These are phyloP conservation scores for Aspergillus persii DNA, from an alignment of 2,329 filamentous ascomycete genomes.

Conservation along the genomic window DNA sequence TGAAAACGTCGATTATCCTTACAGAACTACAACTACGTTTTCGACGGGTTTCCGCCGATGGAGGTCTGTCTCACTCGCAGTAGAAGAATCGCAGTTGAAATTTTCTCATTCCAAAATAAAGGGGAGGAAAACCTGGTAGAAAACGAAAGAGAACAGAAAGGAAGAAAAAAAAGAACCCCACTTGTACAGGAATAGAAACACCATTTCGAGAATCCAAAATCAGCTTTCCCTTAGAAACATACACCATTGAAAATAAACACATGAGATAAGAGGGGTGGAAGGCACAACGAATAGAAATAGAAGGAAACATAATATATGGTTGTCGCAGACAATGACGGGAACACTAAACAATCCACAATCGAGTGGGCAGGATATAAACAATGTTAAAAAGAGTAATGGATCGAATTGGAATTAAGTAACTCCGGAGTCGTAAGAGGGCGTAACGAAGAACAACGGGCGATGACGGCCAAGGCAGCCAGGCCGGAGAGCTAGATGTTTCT, in stretches of 20 bases:
- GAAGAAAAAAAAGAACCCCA: background rate
- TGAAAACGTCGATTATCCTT: background rate
- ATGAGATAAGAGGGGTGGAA: background rate
- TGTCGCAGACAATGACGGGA: background rate
- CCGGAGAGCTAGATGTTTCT: background rate
- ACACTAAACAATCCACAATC: background rate
- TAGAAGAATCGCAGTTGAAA: background rate
- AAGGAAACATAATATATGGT: background rate
- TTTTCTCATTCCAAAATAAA: background rate
- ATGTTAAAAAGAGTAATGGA: background rate
- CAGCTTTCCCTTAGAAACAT: background rate
- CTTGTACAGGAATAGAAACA: conserved; percentile 1
- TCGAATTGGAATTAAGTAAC: background rate
- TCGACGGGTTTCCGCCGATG: background rate
- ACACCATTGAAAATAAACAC: background rate
- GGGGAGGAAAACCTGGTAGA: no score
- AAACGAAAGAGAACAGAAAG: background rate
- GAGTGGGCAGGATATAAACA: conserved; percentile 6
- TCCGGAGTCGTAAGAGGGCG: background rate
- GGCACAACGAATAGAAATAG: background rate
- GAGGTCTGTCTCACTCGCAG: background rate
- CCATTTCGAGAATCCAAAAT: background rate
- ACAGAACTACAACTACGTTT: background rate
- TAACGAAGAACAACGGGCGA: background rate
- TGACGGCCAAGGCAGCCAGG: background rate